Conservation (phyloP, 1,284 basidiomycete genomes). For the Vanrija sp. region DNA sequence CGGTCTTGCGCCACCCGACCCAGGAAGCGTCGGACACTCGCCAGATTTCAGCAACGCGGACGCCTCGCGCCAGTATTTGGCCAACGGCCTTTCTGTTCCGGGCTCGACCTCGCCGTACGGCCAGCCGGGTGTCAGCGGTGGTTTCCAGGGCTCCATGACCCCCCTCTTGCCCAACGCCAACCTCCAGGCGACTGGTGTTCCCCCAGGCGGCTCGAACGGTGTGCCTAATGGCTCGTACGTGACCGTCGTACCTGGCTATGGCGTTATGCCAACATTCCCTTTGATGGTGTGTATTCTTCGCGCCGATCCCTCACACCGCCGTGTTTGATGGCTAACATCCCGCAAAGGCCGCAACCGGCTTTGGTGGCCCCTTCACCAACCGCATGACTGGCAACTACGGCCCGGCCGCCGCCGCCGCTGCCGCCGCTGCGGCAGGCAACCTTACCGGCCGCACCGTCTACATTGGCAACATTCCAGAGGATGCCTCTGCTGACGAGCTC, state of each 20-base stretch:
- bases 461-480: constrained; percentile 92
- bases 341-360: not conserved
- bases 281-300: constrained; percentile 1
- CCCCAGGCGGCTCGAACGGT: constrained; percentile 3
- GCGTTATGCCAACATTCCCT: constrained; percentile 11
- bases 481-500: constrained; percentile 93
- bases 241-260: constrained; percentile 6
- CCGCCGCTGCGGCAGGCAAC: constrained; percentile 64
- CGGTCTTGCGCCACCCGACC: constrained; percentile 7
- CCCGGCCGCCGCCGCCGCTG: constrained; percentile 66
- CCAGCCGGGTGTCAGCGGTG: constrained; percentile 7
- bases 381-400: constrained; percentile 55
- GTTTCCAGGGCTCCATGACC: not conserved
- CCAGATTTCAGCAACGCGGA: constrained; percentile 16
- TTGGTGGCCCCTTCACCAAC: constrained; percentile 36
- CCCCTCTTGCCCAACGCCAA: not conserved
- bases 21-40: constrained; percentile 14
- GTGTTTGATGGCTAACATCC: no score
- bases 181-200: not conserved
- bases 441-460: constrained; percentile 86
- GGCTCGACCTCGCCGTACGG: constrained; percentile 3
- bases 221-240: not conserved
- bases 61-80: constrained; percentile 8
- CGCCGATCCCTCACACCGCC: no score
- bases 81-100: constrained; percentile 2